Percentiles rank a stretch among this genome's conserved stretches.
phyloP scores from a whole-genome alignment of 2,329 filamentous ascomycete genomes.

The Pseudocercospora macadamiae region DNA sequence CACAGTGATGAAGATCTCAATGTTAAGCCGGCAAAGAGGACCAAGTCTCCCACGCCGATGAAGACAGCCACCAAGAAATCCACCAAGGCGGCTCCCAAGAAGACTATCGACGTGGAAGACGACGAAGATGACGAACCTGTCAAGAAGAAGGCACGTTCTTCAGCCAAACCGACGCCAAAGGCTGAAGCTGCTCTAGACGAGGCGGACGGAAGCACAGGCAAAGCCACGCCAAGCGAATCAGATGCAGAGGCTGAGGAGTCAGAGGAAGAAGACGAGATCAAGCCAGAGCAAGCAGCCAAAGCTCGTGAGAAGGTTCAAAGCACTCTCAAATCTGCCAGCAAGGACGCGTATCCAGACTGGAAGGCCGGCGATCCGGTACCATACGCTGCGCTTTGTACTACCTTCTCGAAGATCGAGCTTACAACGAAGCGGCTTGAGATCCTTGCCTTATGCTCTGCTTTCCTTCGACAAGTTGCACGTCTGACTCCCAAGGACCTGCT shows the following conservation, averaged over 20 bases:
- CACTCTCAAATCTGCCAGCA: conserved; percentile 67
- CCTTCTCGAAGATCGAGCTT: conserved; percentile 92
- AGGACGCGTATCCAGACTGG: conserved; percentile 95
- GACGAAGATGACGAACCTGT: conserved; percentile 22
- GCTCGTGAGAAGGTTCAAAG: conserved; percentile 79
- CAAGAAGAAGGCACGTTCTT: conserved; percentile 15
- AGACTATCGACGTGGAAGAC: conserved; percentile 14
- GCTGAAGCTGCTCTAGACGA: conserved; percentile 5
- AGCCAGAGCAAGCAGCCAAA: conserved; percentile 72
- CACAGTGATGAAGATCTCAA: conserved; percentile 14
- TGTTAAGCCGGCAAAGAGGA: conserved; percentile 12
- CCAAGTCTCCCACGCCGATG: not conserved
- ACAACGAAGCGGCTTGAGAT: conserved; percentile 91
- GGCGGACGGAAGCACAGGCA: conserved; percentile 5
- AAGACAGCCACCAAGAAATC: conserved; percentile 16
- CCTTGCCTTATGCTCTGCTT: conserved; percentile 82
- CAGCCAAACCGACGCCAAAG: not conserved
- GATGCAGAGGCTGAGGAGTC: conserved; percentile 53
- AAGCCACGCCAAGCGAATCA: conserved; percentile 40
- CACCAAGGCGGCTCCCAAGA: conserved; percentile 9
- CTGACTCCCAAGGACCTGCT: conserved; percentile 86
- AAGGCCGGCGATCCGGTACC: conserved; percentile 84
- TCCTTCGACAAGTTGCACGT: conserved; percentile 90
- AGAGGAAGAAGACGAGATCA: conserved; percentile 63
- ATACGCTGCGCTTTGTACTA: conserved; percentile 91